These are phyloP conservation scores for Aureobasidium melanogenum DNA, from an alignment of 2,329 filamentous ascomycete genomes.

Conservation along the genomic window DNA sequence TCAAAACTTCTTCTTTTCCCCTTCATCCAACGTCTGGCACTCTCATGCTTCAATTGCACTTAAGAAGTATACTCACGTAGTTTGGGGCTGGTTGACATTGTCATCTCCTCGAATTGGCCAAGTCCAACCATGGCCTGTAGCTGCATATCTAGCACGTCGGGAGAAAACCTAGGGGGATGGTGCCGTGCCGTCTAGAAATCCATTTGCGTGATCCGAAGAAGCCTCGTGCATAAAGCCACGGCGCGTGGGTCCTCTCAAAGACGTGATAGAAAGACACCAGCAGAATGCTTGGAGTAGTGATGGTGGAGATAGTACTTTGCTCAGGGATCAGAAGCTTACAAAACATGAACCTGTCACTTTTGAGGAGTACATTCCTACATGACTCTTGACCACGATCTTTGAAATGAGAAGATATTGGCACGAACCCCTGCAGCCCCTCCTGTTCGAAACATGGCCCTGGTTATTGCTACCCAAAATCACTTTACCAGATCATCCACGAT, in stretches of 20 bases:
- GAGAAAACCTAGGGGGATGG: neutral
- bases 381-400: neutral
- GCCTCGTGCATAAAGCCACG: conserved; percentile 8
- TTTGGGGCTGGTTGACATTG: neutral
- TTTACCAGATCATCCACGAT: neutral
- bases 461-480: neutral
- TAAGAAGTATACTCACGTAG: neutral
- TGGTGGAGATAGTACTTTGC: neutral
- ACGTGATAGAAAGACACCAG: neutral
- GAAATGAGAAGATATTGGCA: neutral
- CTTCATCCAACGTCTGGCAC: neutral
- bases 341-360: conserved; percentile 5
- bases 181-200: neutral
- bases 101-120: neutral
- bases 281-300: neutral
- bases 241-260: neutral
- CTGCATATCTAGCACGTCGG: conserved; percentile 4
- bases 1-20: neutral
- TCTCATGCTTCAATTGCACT: neutral
- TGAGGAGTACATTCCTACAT: neutral
- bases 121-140: conserved; percentile 1
- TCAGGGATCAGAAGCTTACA: neutral
- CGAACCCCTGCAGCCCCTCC: neutral
- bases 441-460: neutral
- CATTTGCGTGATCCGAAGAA: conserved; percentile 6